Evolutionary conservation across 1,139 yeast genomes (phyloP).

Genomic region (Zygosaccharomyces pseudobailii): DNA sequence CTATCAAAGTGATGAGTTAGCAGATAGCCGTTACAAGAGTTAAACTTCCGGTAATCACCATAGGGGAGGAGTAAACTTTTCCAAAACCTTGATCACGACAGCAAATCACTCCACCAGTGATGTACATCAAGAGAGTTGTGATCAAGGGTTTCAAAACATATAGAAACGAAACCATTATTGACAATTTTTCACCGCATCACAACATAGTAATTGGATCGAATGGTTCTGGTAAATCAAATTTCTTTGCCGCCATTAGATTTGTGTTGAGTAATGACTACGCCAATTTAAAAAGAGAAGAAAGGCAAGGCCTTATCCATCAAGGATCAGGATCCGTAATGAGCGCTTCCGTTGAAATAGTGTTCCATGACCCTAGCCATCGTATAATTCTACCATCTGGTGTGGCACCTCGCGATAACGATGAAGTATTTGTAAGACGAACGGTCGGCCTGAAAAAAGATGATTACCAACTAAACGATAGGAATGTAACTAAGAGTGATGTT

Average conservation of each 20-base stretch:
- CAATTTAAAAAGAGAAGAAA: constrained; percentile 80
- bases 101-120: constrained; percentile 7
- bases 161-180: constrained; percentile 76
- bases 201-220: constrained; percentile 93
- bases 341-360: constrained; percentile 85
- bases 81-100: neutral
- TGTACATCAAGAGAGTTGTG: constrained; percentile 48
- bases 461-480: constrained; percentile 67
- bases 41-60: neutral
- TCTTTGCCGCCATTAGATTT: constrained; percentile 92
- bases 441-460: constrained; percentile 92
- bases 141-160: constrained; percentile 96
- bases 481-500: constrained; percentile 76
- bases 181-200: constrained; percentile 70
- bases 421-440: constrained; percentile 75
- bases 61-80: neutral
- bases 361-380: constrained; percentile 75
- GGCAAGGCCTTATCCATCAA: constrained; percentile 84
- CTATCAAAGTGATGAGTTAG: neutral
- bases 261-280: constrained; percentile 89
- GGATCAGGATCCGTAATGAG: constrained; percentile 87
- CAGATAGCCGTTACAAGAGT: neutral
- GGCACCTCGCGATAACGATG: constrained; percentile 46
- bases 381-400: constrained; percentile 51
- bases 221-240: constrained; percentile 95